These are phyloP conservation scores for Neofusicoccum umdonicola DNA, from an alignment of 2,329 filamentous ascomycete genomes.

Conservation along the genomic window DNA sequence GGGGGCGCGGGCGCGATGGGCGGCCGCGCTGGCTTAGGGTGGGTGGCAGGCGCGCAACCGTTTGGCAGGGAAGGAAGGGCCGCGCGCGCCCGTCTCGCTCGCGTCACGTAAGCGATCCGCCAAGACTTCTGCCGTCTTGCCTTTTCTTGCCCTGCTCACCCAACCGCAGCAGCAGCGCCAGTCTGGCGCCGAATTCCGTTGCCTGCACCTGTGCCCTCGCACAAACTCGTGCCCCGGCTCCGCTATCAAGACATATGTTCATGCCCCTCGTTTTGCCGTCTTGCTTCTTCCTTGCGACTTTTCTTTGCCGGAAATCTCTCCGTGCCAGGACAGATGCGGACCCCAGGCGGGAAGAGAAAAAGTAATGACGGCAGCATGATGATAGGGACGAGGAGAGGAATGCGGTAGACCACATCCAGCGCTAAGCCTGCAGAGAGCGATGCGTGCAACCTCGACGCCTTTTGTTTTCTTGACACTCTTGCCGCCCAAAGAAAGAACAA, in stretches of 20 bases:
- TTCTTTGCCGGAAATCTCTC: not conserved
- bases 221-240: too few relatives aligned
- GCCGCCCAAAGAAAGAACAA: not conserved
- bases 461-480: not conserved
- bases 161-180: too few relatives aligned
- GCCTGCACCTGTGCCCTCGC: too few relatives aligned
- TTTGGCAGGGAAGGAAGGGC: constrained; percentile 1
- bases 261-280: not conserved
- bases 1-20: not conserved
- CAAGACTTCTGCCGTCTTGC: not conserved
- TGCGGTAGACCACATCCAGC: not conserved
- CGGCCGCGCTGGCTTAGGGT: constrained; percentile 4
- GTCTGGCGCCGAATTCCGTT: too few relatives aligned
- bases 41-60: not conserved
- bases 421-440: not conserved
- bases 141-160: not conserved
- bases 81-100: not conserved
- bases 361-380: constrained; percentile 12
- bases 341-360: not conserved
- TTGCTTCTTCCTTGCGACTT: not conserved
- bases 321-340: not conserved
- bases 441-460: not conserved
- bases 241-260: not conserved
- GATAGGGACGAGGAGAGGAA: not conserved
- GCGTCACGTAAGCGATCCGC: constrained; percentile 12